Evolutionary conservation across 768 basidiomycete genomes (phyloP), one percentile per base, ranked within the genome.

Genomic region (Pulveroboletus sp.): DNA sequence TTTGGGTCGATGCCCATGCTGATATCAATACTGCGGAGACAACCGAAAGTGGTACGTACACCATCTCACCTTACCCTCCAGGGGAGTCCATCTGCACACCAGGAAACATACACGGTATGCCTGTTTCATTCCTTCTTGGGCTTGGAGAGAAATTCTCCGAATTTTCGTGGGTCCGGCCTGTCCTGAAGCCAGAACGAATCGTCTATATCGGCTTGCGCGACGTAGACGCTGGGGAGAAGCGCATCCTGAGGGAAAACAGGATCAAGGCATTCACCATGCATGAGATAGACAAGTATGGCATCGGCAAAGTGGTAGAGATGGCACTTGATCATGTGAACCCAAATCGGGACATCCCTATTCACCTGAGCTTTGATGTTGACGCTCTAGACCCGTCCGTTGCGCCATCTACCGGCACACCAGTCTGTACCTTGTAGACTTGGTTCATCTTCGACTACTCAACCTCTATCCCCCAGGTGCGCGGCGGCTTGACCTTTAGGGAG

Each of bases 71-170:
- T 17, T 38, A 35, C 10, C 27, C 35, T 47, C 26, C 55, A 53
- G 21, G 8, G 10, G 2, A 5, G 17, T 38, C 26, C 30, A 63
- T 35, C 27, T 8, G 8, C 14, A 33, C 15, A 8, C 32, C 63
- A 79, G 95, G 95, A 28, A 97, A 98, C 70, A 85, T 99, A 40
- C 96, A 99, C 70, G 96, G 96, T 54, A 97, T 96, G 86, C 96
- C 96, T 18, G 80, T 98, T 39, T 91, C 96, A 6, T 98, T 98
- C 80, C 81, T 99, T 43, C 48, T 83, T 72, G 82, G 76, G 66
- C 55, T 75, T 31, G 71, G 69, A 35, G 57, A 65, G 31, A 64
- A 66, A 27, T 36, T 74, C 36, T 62, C 73, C 51, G 71, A 74
- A 51, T 82, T 78, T 61, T 60, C 68, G 39, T 86, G 84, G 82